Base-by-base conservation (phyloP, 345 rosid genomes). In the Aquilaria malaccensis region DNA sequence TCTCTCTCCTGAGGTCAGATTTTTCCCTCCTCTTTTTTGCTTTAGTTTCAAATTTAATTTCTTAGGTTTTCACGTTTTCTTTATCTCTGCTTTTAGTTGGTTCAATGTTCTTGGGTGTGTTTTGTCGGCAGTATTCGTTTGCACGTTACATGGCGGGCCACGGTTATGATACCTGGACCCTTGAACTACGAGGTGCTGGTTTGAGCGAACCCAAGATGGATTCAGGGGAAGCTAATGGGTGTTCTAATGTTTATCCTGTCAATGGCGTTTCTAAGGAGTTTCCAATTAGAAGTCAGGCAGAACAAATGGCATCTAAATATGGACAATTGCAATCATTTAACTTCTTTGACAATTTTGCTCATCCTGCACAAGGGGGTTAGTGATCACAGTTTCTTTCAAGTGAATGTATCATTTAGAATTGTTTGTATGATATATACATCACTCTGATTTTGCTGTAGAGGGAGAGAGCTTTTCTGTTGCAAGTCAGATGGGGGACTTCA, bases 141-240 rank as follows among this genome's bases (percentile, higher is more conserved):
- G 96, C 96, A 30, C 87, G 96, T 30, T 75, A 55, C 76, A 92
- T 92, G 95, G 79, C 83, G 60, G 69, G 71, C 60, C 86, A 82
- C 59, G 97, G 96, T 70, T 92, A 80, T 50, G 98, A 92, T 65
- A 81, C 98, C 2, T 87, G 98, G 98, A 80, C 79, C 66, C 80
- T 92, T 66, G 98, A 92, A 79, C 71, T 92, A 51, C 77, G 96
- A 64, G 96, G 91, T 67, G 81, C 92, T 30, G 98, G 98, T 6
- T 73, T 92, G 78, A 92, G 97, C 73, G 62, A 66, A 22, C 72
- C 7, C 43, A 37, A 37, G 4, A 37, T 55, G 48, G 79, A 75
- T 4, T 47, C 61, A 2, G 64, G 63, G 31, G 77, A 79, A 71
- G 68, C 69, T 69, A 52, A 33, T 15, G 54, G 13, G 41, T 22